These are phyloP conservation scores for Clonostachys solani DNA, from an alignment of 2,329 filamentous ascomycete genomes.

Conservation along the genomic window DNA sequence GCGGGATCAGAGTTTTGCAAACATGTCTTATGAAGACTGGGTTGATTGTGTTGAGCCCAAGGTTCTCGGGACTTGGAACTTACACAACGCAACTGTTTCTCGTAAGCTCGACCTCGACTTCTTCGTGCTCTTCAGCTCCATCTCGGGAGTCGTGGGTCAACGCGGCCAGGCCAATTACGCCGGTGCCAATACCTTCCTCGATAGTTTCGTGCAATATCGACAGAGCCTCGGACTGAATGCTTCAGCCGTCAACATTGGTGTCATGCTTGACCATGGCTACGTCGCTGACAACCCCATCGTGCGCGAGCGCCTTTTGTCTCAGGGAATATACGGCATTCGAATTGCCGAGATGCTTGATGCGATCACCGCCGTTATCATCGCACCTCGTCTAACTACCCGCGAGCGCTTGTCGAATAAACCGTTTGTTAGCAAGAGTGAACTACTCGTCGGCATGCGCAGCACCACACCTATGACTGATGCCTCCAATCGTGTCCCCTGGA, in stretches of 20 bases:
- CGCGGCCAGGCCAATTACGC: constrained; percentile 28
- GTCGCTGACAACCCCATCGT: neutral
- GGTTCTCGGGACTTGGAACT: constrained; percentile 25
- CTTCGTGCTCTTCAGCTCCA: constrained; percentile 24
- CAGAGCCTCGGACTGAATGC: neutral
- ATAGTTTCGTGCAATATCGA: constrained; percentile 21
- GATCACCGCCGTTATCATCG: neutral
- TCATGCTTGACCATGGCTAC: neutral
- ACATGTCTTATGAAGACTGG: constrained; percentile 28
- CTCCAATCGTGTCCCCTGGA: neutral
- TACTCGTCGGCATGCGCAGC: neutral
- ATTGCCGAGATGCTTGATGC: neutral
- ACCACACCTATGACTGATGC: neutral
- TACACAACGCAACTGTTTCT: constrained; percentile 14
- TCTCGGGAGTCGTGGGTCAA: constrained; percentile 19
- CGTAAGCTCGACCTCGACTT: constrained; percentile 15
- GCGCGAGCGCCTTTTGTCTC: neutral
- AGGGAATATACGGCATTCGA: neutral
- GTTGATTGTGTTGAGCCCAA: constrained; percentile 17
- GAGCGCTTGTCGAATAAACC: neutral
- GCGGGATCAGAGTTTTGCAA: constrained; percentile 1
- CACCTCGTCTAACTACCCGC: too few relatives aligned
- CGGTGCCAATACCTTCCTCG: constrained; percentile 29
- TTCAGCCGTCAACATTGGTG: neutral
- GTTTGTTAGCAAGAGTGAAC: neutral